Evolutionary conservation across 108 stramenopile genomes (phyloP).

Genomic region (Aureococcus anophagefferens): DNA sequence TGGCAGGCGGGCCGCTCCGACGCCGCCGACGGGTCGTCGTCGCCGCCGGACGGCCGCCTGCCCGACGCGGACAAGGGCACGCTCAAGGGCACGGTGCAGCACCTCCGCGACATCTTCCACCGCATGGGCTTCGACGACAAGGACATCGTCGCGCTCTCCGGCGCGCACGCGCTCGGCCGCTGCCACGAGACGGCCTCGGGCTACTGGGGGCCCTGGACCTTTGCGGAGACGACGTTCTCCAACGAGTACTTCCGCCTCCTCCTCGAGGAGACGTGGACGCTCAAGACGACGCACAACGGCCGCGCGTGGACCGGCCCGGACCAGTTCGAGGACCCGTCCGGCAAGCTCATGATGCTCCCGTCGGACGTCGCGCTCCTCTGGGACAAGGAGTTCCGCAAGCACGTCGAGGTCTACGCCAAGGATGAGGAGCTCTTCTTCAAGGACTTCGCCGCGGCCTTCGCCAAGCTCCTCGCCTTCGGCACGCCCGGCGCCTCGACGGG

Average conservation of each 20-base stretch:
- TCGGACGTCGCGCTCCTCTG: conserved; percentile 72
- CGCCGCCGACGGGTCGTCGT: conserved; percentile 47
- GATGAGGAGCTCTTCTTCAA: conserved; percentile 78
- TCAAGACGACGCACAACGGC: conserved; percentile 75
- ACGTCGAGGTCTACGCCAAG: conserved; percentile 79
- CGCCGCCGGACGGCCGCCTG: conserved; percentile 63
- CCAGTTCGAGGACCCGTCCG: conserved; percentile 79
- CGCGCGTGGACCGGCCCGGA: conserved; percentile 70
- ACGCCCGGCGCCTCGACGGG: too few species aligned
- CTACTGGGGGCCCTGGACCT: conserved; percentile 87
- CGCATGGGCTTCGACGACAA: conserved; percentile 75
- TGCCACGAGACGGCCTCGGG: conserved; percentile 82
- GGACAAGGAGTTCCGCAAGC: conserved; percentile 66
- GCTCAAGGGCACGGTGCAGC: conserved; percentile 50
- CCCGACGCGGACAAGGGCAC: conserved; percentile 83
- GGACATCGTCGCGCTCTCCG: conserved; percentile 83
- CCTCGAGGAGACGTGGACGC: conserved; percentile 76
- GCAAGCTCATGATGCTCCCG: conserved; percentile 64
- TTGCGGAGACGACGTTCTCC: conserved; percentile 84
- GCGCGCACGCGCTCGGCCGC: conserved; percentile 93
- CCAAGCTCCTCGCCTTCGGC: conserved; percentile 61
- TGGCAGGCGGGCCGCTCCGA: conserved; percentile 63
- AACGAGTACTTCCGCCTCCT: conserved; percentile 94
- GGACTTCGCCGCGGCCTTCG: conserved; percentile 69
- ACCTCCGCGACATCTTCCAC: conserved; percentile 83